A percentile compares a stretch with the other conserved stretches of the same genome.
Evolutionary conservation across 441 rosid species (phyloP).

Genomic region (Eutrema salsugineum): DNA sequence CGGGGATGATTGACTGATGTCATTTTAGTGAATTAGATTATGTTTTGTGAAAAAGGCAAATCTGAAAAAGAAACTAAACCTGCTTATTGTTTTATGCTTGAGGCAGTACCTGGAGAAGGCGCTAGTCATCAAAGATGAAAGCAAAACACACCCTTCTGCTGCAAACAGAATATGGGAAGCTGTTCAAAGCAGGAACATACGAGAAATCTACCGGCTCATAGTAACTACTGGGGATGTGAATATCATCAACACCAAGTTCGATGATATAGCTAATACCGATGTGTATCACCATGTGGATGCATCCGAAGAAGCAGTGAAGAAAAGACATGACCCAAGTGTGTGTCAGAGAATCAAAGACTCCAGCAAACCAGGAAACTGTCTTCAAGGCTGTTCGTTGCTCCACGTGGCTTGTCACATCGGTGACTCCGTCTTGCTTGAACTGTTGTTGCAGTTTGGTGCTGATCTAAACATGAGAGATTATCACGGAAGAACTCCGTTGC

Average conservation of each 20-base stretch:
- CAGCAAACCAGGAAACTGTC: conserved; percentile 61
- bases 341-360: conserved; percentile 63
- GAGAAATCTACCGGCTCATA: conserved; percentile 67
- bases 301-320: conserved; percentile 32
- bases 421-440: conserved; percentile 67
- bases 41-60: not conserved
- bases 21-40: not conserved
- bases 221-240: conserved; percentile 48
- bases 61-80: not conserved
- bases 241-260: conserved; percentile 58
- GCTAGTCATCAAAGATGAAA: conserved; percentile 45
- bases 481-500: conserved; percentile 87
- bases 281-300: conserved; percentile 40
- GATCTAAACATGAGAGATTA: conserved; percentile 62
- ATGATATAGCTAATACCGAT: conserved; percentile 46
- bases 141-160: conserved; percentile 26
- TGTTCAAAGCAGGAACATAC: conserved; percentile 60
- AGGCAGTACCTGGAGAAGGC: conserved; percentile 74
- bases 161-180: conserved; percentile 66
- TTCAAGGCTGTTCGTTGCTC: conserved; percentile 84
- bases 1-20: not conserved
- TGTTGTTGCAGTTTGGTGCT: conserved; percentile 86
- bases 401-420: conserved; percentile 76
- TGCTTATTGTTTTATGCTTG: not conserved
- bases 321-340: conserved; percentile 46